Base-by-base conservation (phyloP, 805 yeast genomes). In the Debaryomyces prosopidis region DNA sequence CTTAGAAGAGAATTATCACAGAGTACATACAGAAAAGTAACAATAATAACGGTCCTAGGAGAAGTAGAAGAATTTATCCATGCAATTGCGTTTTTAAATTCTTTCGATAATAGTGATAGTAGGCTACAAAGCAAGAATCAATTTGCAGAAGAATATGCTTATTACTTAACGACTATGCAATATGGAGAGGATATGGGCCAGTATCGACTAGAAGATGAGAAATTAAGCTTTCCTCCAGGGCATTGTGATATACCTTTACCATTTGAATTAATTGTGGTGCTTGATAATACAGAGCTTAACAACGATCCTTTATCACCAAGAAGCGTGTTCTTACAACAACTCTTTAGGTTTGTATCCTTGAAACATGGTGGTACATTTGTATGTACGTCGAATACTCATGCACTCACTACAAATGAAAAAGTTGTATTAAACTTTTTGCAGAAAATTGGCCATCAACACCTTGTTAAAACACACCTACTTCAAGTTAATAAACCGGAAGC, bases 271-370 rank as follows among this genome's bases (percentile, higher is more conserved):
- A 38, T 41, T 11, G 42, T 65, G 8, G 32, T 65, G 5, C 36
- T 60, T 16, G 55, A 55, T 17, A 30, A 60, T 14, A 44, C 39
- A 5, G 18, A 17, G 44, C 42, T 52, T 33, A 56, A 38, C 14
- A 44, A 39, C n/a, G 58, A 57, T 41, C 53, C 49, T 39, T 47
- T 63, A 20, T 43, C 62, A 2, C 47, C 57, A 3, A 37, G 40
- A 10, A 54, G 53, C 35, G 55, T 66, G 9, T 51, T 48, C 14
- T 48, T 61, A 3, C 79, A 76, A 47, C 71, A 74, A 45, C 40
- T 58, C n/a, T 49, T 73, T 9, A 55, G 76, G 14, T 62, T 63
- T 32, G 44, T 68, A 3, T 58, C 66, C 3, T 40, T 65, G 44
- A 60, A 63, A 28, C 74, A 67, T 46, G 69, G 71, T 1, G 63